Conservation (phyloP, 1,284 basidiomycete species). For the Cutaneotrichosporon cavernicola region DNA sequence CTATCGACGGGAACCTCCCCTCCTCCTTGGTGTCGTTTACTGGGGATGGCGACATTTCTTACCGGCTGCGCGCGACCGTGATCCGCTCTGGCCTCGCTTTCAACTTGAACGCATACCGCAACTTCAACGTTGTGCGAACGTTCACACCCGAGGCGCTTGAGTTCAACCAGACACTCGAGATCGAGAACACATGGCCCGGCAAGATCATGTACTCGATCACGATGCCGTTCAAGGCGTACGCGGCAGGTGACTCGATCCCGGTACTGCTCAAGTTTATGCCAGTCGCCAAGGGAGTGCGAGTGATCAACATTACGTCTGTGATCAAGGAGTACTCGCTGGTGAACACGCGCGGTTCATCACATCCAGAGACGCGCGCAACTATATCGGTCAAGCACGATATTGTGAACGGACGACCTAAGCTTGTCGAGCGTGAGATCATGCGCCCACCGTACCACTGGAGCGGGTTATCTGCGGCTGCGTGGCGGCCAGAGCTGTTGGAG, state of each 20-base stretch:
- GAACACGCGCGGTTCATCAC: slow-evolving; percentile 62
- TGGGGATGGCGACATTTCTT: slow-evolving; percentile 65
- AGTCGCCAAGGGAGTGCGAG: slow-evolving; percentile 74
- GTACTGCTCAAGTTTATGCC: slow-evolving; percentile 84
- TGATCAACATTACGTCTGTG: slow-evolving; percentile 66
- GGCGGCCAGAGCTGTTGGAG: slow-evolving; percentile 10
- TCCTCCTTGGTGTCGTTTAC: slow-evolving; percentile 66
- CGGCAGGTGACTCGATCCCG: slow-evolving; percentile 77
- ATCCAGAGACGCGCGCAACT: slow-evolving; percentile 66
- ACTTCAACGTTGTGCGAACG: slow-evolving; percentile 69
- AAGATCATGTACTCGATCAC: slow-evolving; percentile 86
- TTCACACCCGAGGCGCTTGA: slow-evolving; percentile 80
- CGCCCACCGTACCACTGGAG: slow-evolving; percentile 35
- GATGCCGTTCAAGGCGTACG: slow-evolving; percentile 66
- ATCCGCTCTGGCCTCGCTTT: slow-evolving; percentile 65
- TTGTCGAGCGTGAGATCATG: slow-evolving; percentile 32
- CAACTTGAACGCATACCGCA: slow-evolving; percentile 65
- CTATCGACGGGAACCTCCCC: slow-evolving; percentile 77
- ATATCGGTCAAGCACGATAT: slow-evolving; percentile 71
- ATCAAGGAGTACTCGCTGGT: slow-evolving; percentile 70
- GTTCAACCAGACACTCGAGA: slow-evolving; percentile 89
- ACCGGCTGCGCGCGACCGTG: slow-evolving; percentile 82
- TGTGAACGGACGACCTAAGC: slow-evolving; percentile 59
- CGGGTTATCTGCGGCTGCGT: slow-evolving; percentile 3
- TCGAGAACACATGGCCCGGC: slow-evolving; percentile 91